Evolutionary conservation across 345 rosid species (phyloP).

Genomic region (Euphorbia pulcherrima): DNA sequence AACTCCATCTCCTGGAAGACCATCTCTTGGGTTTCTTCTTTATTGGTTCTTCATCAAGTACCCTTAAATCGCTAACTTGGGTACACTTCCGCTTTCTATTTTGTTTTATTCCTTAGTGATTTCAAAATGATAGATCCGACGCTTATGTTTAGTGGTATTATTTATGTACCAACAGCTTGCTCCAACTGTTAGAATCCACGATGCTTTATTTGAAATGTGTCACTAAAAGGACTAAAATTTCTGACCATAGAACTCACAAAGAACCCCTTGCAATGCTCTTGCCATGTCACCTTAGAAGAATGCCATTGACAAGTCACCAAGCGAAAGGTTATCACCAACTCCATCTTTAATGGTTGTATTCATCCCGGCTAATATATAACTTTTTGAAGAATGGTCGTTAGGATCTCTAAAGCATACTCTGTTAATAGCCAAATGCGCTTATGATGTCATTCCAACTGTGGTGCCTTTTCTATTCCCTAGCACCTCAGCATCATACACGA

Average conservation of each 20-base stretch:
- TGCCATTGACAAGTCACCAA: conserved; percentile 35
- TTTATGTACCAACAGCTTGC: too few species aligned
- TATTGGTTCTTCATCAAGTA: too few species aligned
- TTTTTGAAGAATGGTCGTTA: conserved; percentile 37
- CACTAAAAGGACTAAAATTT: too few species aligned
- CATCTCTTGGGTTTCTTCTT: too few species aligned
- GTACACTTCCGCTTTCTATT: too few species aligned
- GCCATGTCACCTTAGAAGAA: conserved; percentile 27
- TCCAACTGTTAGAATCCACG: conserved; percentile 40
- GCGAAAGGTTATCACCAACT: conserved; percentile 53
- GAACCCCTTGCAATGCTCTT: too few species aligned
- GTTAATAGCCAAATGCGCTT: conserved; percentile 55
- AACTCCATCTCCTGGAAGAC: too few species aligned
- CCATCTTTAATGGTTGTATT: conserved; percentile 59
- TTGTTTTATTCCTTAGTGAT: too few species aligned
- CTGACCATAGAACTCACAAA: conserved; percentile 35
- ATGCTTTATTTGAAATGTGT: conserved; percentile 27
- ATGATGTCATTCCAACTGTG: conserved; percentile 36
- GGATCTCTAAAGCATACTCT: conserved; percentile 46
- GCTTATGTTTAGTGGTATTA: too few species aligned
- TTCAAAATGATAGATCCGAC: too few species aligned
- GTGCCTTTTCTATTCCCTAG: conserved; percentile 56
- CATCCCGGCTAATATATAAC: conserved; percentile 52
- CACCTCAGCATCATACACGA: conserved; percentile 27
- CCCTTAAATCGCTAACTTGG: too few species aligned